Base-by-base conservation (phyloP, 371 early-diverging fungal species). In the Mucor saturninus region DNA sequence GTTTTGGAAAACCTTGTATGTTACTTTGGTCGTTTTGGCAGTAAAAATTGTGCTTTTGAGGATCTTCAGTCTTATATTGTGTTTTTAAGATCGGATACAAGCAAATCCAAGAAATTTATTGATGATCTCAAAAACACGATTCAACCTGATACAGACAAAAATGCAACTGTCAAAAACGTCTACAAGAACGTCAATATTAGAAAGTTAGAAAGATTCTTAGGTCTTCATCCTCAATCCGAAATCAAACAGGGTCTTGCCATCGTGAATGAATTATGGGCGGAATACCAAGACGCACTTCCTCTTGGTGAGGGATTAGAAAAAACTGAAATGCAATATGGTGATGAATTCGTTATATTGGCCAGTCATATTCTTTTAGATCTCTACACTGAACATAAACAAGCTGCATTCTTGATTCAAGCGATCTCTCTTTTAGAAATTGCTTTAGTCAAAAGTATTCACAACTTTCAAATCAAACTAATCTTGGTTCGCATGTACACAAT, bases 391-490 rank as follows among this genome's bases (percentile, higher is more conserved):
- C 63, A 72, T 37, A 60, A 76, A 7, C 51, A 78, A n/a, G 40
- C 56, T 5, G 38, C 51, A 2, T 59, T 71, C 15, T 35, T 79
- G 31, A 62, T 82, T 46, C 84, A 84, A 49, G 89, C 90, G 0
- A 72, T 87, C 2, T 72, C 81, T n/a, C 64, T 95, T 4, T 72
- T 97, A 57, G 95, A 95, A 73, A 75, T 69, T 21, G 95, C 91
- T 0, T 72, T 95, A 48, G 71, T 69, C 15, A 86, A 84, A 31
- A 94, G 92, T 81, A 85, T 86, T 55, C 83, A 86, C 72, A 92
- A 91, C 68, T 95, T 89, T 65, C 87, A 91, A 67, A 86, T 95
- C 64, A 94, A 91, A 65, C 83, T 97, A 6, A 76, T 92, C 14
- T 80, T 94, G 26, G 86, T 94, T 32, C 89, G 93, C 30, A 64